Evolutionary conservation across 768 basidiomycete genomes (phyloP), one percentile per base, ranked within the genome.

Genomic region (Tubosaeta sp.): DNA sequence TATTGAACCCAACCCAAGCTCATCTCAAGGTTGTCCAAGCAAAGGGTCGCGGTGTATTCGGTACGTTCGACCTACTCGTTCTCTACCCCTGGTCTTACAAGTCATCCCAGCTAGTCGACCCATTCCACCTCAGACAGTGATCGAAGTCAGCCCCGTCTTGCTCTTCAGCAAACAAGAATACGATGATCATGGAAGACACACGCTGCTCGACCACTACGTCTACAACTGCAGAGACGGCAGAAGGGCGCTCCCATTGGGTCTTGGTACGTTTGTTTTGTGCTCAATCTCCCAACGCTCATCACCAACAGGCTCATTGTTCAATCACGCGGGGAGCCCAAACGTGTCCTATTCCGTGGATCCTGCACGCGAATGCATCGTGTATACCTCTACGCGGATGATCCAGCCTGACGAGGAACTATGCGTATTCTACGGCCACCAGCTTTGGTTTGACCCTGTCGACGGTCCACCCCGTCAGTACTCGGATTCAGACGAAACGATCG

Each of bases 141-240:
- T 97, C 53, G 94, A 96, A 67, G 79, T 84, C 58, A 87, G 87
- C 55, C 94, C 94, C 2, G 89, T 91, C 18, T 71, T 95, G n/a
- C 71, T 95, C 11, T 81, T 94, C 60, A 65, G 72, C 5, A 75
- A 77, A 49, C 74, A 80, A 22, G 90, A 94, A 69, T 94, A 92
- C 58, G 73, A 79, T 40, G 62, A 65, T 5, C 78, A 89, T 68
- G 81, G 83, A 58, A 71, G 65, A 57, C 65, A 84, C 55, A 91
- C 87, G 0, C 65, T 84, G 1, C 70, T 91, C 10, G 83, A 91
- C 58, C 80, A 84, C 39, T 90, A 90, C 60, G 80, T 87, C 1
- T 91, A 90, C 61, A 80, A 76, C 24, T 94, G 88, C 86, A 68
- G 71, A 53, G 83, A 84, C 52, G 82, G 85, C 6, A 72, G 79